A percentile compares a stretch with the other conserved stretches of the same genome.
phyloP scores from a whole-genome alignment of 495 filamentous ascomycete genomes.

The Talaromyces nanjingensis region DNA sequence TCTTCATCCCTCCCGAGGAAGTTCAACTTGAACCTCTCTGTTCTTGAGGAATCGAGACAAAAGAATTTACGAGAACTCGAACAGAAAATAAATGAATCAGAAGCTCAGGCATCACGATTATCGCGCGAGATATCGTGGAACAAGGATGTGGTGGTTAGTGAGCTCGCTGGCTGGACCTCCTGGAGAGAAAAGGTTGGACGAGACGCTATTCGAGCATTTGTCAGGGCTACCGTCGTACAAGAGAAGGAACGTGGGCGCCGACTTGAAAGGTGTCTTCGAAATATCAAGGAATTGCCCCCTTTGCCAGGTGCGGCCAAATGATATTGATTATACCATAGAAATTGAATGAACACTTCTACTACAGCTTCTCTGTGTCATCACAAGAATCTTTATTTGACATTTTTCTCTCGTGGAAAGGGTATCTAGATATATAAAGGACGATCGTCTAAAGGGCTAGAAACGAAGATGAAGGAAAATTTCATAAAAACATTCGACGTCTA shows the following conservation, averaged over 20 bases:
- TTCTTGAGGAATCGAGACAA: slow-evolving; percentile 80
- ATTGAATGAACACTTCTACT: background rate
- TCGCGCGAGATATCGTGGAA: slow-evolving; percentile 81
- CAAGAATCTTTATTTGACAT: background rate
- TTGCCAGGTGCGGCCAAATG: background rate
- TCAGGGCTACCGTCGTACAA: slow-evolving; percentile 64
- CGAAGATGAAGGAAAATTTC: background rate
- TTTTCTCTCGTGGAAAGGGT: background rate
- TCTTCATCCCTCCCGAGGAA: slow-evolving; percentile 41
- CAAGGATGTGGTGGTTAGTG: slow-evolving; percentile 84
- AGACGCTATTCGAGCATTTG: slow-evolving; percentile 67
- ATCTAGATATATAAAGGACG: background rate
- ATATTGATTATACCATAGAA: slow-evolving; percentile 6
- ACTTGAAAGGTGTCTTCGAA: slow-evolving; percentile 56
- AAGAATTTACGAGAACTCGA: slow-evolving; percentile 73
- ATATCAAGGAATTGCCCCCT: slow-evolving; percentile 21
- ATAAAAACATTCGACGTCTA: background rate
- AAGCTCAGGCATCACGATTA: slow-evolving; percentile 57
- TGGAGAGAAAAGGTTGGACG: slow-evolving; percentile 71
- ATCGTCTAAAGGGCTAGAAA: background rate
- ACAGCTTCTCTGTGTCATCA: background rate
- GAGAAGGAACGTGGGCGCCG: slow-evolving; percentile 77
- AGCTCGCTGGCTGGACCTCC: slow-evolving; percentile 91
- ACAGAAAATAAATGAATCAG: slow-evolving; percentile 58
- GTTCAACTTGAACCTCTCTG: slow-evolving; percentile 44